Base-by-base conservation (phyloP, 2,329 filamentous ascomycete species). In the Arthrobotrys musiformis region DNA sequence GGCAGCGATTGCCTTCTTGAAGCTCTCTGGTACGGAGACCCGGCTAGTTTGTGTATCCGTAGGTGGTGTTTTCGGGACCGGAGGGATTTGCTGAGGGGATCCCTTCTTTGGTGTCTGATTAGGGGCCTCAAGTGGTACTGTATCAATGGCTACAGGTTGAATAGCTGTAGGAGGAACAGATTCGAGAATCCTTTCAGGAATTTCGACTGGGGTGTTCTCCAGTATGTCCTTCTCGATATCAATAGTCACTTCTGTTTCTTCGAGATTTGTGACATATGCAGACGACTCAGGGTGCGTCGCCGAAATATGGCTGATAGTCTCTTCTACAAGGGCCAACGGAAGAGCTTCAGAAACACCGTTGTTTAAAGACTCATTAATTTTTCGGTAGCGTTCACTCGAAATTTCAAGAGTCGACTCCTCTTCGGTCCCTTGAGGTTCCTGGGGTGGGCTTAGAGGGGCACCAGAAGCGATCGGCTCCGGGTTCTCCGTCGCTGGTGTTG, bases 401-500 rank as follows among this genome's bases (percentile, higher is more conserved):
- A 77, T 61, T 30, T 67, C 66, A 19, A 70, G 60, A 2, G 73
- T 70, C 35, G 66, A 77, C 26, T 77, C 73, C 17, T 76, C 72
- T 17, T 70, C 66, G 17, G 17, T 5, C 6, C 42, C 33, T 24
- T 60, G 63, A 4, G 17, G 6, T 48, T 77, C 73, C 17, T 77
- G 66, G 8, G 73, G 73, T 37, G 73, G 73, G 17, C 73, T 77
- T 15, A 26, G 40, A 7, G 73, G 73, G 8, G 66, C 73, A 28
- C 66, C 66, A 35, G 24, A 61, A n/a, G 50, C 50, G 22, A 13
- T n/a, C 22, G 40, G 33, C 4, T 52, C 61, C 17, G 42, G 13
- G 17, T 46, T 35, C n/a, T 42, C 15, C 8, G 26, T 26, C 13
- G 5, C n/a, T 5, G 52, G 52, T 4, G 24, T n/a, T 13, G 66